A percentile compares a stretch with the other conserved stretches of the same genome.
Evolutionary conservation across 805 yeast species (phyloP).

Genomic region (Cyberlindnera maritima): DNA sequence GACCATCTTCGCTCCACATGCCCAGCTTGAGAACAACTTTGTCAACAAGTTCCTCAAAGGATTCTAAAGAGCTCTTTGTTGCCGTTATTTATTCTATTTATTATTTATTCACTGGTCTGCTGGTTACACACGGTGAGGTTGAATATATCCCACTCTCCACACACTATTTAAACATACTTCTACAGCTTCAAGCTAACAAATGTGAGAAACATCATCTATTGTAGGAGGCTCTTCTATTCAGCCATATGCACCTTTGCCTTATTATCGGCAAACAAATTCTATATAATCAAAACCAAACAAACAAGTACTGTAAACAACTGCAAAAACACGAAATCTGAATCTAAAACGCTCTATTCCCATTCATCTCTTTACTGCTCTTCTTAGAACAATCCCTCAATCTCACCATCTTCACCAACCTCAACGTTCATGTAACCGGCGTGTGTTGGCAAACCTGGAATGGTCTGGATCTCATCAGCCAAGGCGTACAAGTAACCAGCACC

Average conservation of each 20-base stretch:
- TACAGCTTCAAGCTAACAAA: too few species aligned
- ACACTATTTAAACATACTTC: not conserved
- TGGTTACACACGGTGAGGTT: too few species aligned
- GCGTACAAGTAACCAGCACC: constrained; percentile 89
- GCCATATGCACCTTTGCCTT: not conserved
- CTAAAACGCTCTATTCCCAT: not conserved
- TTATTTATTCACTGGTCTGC: constrained; percentile 5
- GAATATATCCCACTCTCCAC: too few species aligned
- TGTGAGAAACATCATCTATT: not conserved
- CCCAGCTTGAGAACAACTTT: constrained; percentile 49
- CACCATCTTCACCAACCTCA: constrained; percentile 76
- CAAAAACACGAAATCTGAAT: too few species aligned
- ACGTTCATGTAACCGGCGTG: constrained; percentile 86
- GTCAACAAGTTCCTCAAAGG: constrained; percentile 74
- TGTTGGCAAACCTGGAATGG: constrained; percentile 84
- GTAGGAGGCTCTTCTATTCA: not conserved
- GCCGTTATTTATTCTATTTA: constrained; percentile 6
- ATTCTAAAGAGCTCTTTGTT: constrained; percentile 3
- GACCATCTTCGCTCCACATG: constrained; percentile 44
- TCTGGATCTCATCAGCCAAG: constrained; percentile 81
- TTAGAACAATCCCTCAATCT: constrained; percentile 76
- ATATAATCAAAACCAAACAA: not conserved
- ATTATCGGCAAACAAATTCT: not conserved
- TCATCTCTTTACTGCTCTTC: not conserved
- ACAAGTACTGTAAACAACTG: not conserved